Evolutionary conservation across 2,329 filamentous ascomycete genomes (phyloP).

Genomic region (Rhinocladiella mackenziei): DNA sequence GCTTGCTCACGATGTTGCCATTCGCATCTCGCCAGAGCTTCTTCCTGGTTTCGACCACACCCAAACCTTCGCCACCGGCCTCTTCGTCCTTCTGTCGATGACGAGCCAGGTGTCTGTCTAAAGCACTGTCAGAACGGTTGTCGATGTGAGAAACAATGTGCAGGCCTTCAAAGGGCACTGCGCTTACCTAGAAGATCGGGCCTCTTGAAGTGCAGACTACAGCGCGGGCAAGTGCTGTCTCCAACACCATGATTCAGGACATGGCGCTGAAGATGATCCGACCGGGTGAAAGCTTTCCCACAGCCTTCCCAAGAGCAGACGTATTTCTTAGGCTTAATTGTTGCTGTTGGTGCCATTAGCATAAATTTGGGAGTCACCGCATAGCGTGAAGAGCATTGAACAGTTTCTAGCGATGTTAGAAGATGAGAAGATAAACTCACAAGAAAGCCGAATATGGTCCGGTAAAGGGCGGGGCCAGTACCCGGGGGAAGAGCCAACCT

Average conservation of each 20-base stretch:
- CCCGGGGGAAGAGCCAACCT: too few species aligned
- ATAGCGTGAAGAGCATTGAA: too few species aligned
- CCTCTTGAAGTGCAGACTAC: constrained; percentile 58
- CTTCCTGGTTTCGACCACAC: constrained; percentile 49
- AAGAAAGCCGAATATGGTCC: too few species aligned
- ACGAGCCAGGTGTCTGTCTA: constrained; percentile 56
- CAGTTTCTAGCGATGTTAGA: too few species aligned
- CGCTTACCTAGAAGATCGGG: constrained; percentile 55
- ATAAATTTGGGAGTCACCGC: too few species aligned
- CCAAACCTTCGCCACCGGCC: constrained; percentile 46
- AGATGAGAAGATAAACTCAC: too few species aligned
- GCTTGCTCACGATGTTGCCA: constrained; percentile 46
- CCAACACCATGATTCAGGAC: constrained; percentile 54
- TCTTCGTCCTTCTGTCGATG: constrained; percentile 52
- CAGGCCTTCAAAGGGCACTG: constrained; percentile 2
- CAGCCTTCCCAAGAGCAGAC: constrained; percentile 37
- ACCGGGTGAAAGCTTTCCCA: constrained; percentile 52
- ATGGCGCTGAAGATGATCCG: constrained; percentile 54
- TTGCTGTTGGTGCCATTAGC: constrained; percentile 1
- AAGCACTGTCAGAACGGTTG: too few species aligned
- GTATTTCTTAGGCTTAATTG: constrained; percentile 11
- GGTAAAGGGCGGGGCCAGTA: too few species aligned
- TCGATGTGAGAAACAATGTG: constrained; percentile 14
- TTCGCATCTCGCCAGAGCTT: constrained; percentile 47
- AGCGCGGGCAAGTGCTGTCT: constrained; percentile 55